Base-by-base conservation (phyloP, 2,329 filamentous ascomycete species). In the Sclerotiophoma versabilis region DNA sequence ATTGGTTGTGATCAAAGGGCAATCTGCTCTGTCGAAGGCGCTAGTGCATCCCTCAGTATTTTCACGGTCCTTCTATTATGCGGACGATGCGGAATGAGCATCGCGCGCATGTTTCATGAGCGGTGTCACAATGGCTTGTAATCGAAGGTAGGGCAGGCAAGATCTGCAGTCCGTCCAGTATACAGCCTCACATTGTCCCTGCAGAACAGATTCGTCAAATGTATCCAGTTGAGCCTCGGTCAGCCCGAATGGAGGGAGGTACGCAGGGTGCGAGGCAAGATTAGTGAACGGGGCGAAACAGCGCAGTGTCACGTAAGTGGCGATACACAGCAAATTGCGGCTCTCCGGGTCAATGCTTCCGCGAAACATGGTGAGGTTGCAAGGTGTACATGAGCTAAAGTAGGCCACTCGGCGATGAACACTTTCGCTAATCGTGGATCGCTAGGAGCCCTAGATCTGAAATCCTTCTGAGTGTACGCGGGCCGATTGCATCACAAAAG, bases 341-440 rank as follows among this genome's bases (percentile, higher is more conserved):
- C 51, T 49, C 51, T 49, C 46, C 39, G 45, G 51, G 29, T 41
- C 27, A 12, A 36, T 45, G 41, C 34, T 45, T 36, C 45, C 45
- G 34, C 29, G 32, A 38, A 50, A 49, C 41, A 36, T 22, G 20
- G 25, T 45, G 39, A 45, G 45, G 51, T 33, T 49, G 34, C 51
- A 36, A 15, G 39, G 27, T 39, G 26, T 32, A 34, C 10, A 41
- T 1, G 33, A 39, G 33, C 39, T 30, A 41, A 45, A 23, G 30
- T 34, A 36, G 20, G 27, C 12, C 29, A 27, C 45, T 26, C 38
- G 19, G 26, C 20, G 45, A 54, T 45, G 22, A 12, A 19, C 17
- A 37, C 29, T 41, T 46, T 54, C 51, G 51, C 41, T 36, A 45
- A 54, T 54, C 51, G 46, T n/a, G 22, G 29, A 42, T 41, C 41